Percentiles rank a stretch among this genome's conserved stretches.
phyloP scores from a whole-genome alignment of 495 filamentous ascomycete genomes.

The Hypoxylon cercidicola region DNA sequence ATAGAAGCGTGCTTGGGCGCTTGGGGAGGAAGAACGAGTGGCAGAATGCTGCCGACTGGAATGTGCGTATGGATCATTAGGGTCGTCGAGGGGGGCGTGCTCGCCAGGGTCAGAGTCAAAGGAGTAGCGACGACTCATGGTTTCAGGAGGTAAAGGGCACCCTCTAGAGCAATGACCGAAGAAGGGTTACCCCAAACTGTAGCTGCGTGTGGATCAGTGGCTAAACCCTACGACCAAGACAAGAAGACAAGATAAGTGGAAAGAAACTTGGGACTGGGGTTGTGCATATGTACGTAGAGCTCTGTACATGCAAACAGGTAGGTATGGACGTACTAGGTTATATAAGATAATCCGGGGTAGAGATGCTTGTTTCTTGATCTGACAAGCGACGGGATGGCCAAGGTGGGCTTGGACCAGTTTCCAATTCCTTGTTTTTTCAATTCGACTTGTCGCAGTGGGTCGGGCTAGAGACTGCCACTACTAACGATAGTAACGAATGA shows the following conservation, averaged over 20 bases:
- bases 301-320: too few species aligned
- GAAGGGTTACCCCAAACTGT: background rate
- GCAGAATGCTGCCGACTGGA: constrained; percentile 32
- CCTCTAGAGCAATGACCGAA: constrained; percentile 11
- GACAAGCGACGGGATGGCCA: background rate
- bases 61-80: constrained; percentile 24
- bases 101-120: constrained; percentile 52
- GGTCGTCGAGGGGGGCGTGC: constrained; percentile 50
- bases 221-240: background rate
- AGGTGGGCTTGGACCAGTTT: background rate
- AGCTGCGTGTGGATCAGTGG: background rate
- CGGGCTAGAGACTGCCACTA: background rate
- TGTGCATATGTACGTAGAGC: background rate
- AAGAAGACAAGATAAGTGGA: background rate
- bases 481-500: background rate
- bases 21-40: constrained; percentile 23
- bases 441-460: background rate
- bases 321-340: background rate
- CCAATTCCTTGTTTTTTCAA: background rate
- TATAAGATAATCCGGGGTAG: background rate
- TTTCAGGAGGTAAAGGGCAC: constrained; percentile 19
- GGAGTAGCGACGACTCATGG: constrained; percentile 43
- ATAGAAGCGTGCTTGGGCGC: constrained; percentile 40
- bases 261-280: background rate
- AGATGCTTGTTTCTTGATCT: too few species aligned